Percentiles rank a stretch among this genome's conserved stretches.
Evolutionary conservation across 768 basidiomycete genomes (phyloP).

Genomic region (Asterophora lycoperdoides): DNA sequence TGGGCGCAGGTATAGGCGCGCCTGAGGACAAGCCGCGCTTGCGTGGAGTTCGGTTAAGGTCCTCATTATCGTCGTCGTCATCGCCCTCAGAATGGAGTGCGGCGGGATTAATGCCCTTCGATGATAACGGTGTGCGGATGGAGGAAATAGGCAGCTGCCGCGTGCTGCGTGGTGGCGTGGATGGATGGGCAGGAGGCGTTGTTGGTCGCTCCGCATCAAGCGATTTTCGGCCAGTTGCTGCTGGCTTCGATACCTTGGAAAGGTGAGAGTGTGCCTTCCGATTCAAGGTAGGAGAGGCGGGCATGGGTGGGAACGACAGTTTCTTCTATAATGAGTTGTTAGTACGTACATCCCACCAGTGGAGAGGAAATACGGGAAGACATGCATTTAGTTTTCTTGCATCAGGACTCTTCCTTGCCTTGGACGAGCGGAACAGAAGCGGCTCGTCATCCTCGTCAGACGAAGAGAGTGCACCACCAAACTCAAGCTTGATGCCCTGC

Average conservation of each 20-base stretch:
- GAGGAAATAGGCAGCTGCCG: conserved; percentile 21
- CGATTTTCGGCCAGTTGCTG: conserved; percentile 6
- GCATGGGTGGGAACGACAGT: conserved; percentile 36
- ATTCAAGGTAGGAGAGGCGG: conserved; percentile 44
- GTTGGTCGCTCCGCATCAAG: conserved; percentile 9
- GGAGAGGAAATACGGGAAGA: conserved; percentile 2
- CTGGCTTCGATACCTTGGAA: conserved; percentile 18
- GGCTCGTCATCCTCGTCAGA: conserved; percentile 27
- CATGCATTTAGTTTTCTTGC: conserved; percentile 24
- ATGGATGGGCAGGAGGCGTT: conserved; percentile 12
- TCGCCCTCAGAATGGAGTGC: conserved; percentile 20
- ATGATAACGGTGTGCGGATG: conserved; percentile 21
- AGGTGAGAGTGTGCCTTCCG: conserved; percentile 24
- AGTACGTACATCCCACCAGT: conserved; percentile 9
- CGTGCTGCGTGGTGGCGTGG: conserved; percentile 18
- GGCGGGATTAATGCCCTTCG: conserved; percentile 30
- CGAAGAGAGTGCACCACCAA: conserved; percentile 25
- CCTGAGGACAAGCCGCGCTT: conserved; percentile 25
- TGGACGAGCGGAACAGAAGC: conserved; percentile 21
- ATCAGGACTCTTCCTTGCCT: conserved; percentile 25
- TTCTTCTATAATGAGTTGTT: conserved; percentile 27
- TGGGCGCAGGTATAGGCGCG: conserved; percentile 23
- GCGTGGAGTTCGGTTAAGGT: conserved; percentile 34
- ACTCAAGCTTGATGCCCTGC: conserved; percentile 37
- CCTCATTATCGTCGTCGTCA: conserved; percentile 15